Percentiles rank a stretch among this genome's conserved stretches.
Evolutionary conservation across 75 land plant genomes (phyloP).

Genomic region (Picea glauca): DNA sequence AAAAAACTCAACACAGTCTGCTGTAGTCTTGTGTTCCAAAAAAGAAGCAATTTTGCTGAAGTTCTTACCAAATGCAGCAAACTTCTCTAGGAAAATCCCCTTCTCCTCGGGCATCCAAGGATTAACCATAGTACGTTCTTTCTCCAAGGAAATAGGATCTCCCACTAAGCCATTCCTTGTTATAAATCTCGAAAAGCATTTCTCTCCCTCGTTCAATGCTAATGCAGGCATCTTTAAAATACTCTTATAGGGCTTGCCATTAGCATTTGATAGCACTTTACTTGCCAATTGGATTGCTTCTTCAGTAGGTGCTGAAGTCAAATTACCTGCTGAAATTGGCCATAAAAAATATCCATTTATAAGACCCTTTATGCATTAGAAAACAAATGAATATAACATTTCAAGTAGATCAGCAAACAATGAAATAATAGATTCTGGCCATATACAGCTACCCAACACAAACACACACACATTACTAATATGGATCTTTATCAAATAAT

Average conservation of each 20-base stretch:
- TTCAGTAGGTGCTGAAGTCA: constrained; percentile 25
- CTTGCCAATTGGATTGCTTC: constrained; percentile 38
- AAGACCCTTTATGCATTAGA: not conserved
- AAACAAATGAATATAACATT: not conserved
- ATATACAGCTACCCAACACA: not conserved
- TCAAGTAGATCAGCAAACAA: not conserved
- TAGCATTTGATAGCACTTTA: constrained; percentile 43
- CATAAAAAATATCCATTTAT: not conserved
- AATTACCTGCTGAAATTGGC: constrained; percentile 26
- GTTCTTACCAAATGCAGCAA: constrained; percentile 66
- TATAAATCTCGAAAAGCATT: constrained; percentile 37
- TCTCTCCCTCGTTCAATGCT: constrained; percentile 64
- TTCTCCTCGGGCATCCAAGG: constrained; percentile 85
- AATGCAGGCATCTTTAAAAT: constrained; percentile 78
- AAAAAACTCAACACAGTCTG: no score
- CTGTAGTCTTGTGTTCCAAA: no score
- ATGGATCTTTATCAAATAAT: no score
- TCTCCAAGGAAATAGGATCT: constrained; percentile 79
- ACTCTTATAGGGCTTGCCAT: constrained; percentile 28
- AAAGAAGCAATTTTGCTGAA: no score
- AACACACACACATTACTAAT: no score
- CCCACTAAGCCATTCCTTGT: constrained; percentile 69
- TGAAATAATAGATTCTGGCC: not conserved
- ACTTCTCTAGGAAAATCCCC: constrained; percentile 71
- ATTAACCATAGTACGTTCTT: constrained; percentile 64